Evolutionary conservation across 2,329 filamentous ascomycete genomes (phyloP).

Genomic region (Diaporthe humulicola): DNA sequence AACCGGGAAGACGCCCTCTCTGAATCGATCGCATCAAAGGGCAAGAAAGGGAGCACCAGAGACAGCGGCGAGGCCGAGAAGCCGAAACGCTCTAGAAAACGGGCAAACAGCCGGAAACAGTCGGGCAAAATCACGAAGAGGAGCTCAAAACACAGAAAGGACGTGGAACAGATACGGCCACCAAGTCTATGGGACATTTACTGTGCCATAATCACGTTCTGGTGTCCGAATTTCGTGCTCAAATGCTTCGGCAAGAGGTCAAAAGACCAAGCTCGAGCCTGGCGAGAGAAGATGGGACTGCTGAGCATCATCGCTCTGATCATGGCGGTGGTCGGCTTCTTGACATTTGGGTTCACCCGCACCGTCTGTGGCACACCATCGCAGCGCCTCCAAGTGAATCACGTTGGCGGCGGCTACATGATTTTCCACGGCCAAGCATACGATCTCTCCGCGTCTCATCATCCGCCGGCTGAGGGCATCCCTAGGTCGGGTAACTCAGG

Average conservation of each 20-base stretch:
- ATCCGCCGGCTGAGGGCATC: slow-evolving; percentile 86
- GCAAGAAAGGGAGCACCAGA: slow-evolving; percentile 50
- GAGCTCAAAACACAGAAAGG: slow-evolving; percentile 61
- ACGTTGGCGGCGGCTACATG: slow-evolving; percentile 87
- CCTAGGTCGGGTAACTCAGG: slow-evolving; percentile 61
- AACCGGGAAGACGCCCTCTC: slow-evolving; percentile 61
- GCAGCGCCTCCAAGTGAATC: slow-evolving; percentile 82
- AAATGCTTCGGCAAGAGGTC: slow-evolving; percentile 87
- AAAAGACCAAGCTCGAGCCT: slow-evolving; percentile 90
- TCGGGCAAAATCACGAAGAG: slow-evolving; percentile 74
- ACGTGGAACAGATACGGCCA: slow-evolving; percentile 77
- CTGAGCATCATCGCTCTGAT: slow-evolving; percentile 93
- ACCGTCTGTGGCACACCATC: slow-evolving; percentile 84
- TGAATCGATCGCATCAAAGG: slow-evolving; percentile 57
- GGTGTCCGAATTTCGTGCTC: slow-evolving; percentile 88
- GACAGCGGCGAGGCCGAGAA: slow-evolving; percentile 56
- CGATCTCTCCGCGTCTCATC: slow-evolving; percentile 80
- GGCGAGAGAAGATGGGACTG: slow-evolving; percentile 97
- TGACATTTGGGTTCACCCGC: slow-evolving; percentile 96
- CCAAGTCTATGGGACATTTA: slow-evolving; percentile 96
- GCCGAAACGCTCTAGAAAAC: slow-evolving; percentile 48
- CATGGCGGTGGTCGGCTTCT: slow-evolving; percentile 90
- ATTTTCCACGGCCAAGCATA: slow-evolving; percentile 96
- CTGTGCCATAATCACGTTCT: slow-evolving; percentile 93
- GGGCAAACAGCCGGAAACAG: slow-evolving; percentile 54